These are phyloP conservation scores for Sclerotinia glacialis DNA, from an alignment of 2,329 filamentous ascomycete species.

Conservation along the genomic window DNA sequence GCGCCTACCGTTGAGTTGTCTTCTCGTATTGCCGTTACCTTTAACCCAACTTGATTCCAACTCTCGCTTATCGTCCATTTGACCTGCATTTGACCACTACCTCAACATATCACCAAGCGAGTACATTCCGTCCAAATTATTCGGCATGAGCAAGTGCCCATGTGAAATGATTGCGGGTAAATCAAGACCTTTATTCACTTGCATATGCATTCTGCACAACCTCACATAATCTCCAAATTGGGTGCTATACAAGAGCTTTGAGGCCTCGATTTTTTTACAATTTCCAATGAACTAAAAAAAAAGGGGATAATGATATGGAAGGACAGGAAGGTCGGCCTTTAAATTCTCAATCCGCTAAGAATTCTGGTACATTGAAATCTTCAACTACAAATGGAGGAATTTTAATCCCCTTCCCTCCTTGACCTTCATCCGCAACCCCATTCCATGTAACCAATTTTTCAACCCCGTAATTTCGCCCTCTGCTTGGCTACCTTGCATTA, in stretches of 20 bases:
- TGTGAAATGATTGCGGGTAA: not conserved
- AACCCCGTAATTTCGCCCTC: not conserved
- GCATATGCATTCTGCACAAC: not conserved
- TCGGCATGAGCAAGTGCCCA: not conserved
- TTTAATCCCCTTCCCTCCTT: no score
- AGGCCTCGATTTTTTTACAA: not conserved
- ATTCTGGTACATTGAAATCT: not conserved
- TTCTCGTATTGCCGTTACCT: not conserved
- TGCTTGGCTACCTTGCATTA: not conserved
- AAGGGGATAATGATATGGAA: fast-evolving
- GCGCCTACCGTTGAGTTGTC: no score
- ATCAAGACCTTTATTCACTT: no score
- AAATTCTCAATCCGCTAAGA: not conserved
- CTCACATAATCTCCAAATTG: not conserved
- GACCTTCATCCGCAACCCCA: no score
- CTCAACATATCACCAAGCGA: no score
- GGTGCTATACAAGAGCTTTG: not conserved
- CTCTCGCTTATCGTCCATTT: fast-evolving
- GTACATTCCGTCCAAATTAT: no score
- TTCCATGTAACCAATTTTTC: not conserved
- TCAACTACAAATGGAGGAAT: no score
- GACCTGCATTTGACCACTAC: not conserved
- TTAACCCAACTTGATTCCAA: not conserved
- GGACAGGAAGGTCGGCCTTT: not conserved
- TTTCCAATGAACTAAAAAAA: not conserved